Base-by-base conservation (phyloP, 257 asterid genomes). In the Solanum lycopersicoides region DNA sequence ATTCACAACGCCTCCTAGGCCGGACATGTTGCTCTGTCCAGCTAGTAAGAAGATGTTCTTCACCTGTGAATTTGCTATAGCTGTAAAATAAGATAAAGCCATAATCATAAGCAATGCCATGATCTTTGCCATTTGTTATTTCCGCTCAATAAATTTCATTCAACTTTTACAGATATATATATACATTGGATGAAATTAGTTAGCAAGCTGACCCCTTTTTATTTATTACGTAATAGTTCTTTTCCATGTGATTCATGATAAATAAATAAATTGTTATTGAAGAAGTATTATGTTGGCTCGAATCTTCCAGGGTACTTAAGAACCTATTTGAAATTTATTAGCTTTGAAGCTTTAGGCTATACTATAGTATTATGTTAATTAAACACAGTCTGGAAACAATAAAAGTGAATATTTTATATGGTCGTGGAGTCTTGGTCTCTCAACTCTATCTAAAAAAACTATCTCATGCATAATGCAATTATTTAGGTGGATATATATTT, bases 21-120 rank as follows among this genome's bases (percentile, higher is more conserved):
- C 91, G 9, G 87, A 86, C 86, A 89, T 89, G 87, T 89, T 89
- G 89, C 88, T 89, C 65, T 89, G 89, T 4, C 91, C 91, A 9
- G 89, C 87, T 13, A 89, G 91, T 3, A 87, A 56, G 65, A 87
- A 84, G n/a, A 89, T 87, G 9, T 28, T 76, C 50, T 66, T 83
- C 63, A 72, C 59, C 65, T 59, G 50, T 66, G 45, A 56, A 23
- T 41, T 66, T 25, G 84, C 84, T 28, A 4, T 79, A 79, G 41
- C 6, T 79, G 63, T 79, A 8, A 77, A 79, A 79, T 44, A 77
- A 7, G 5, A 77, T 44, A 28, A 44, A 77, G 41, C 63, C 84
- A 77, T 77, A 45, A 44, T 28, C 84, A 44, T 44, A 9, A 79
- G 41, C 23, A 79, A 25, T 45, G 21, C 9, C 65, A 79, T 28